These are phyloP conservation scores for Usnea hakonensis DNA, from an alignment of 495 filamentous ascomycete species.

Conservation along the genomic window DNA sequence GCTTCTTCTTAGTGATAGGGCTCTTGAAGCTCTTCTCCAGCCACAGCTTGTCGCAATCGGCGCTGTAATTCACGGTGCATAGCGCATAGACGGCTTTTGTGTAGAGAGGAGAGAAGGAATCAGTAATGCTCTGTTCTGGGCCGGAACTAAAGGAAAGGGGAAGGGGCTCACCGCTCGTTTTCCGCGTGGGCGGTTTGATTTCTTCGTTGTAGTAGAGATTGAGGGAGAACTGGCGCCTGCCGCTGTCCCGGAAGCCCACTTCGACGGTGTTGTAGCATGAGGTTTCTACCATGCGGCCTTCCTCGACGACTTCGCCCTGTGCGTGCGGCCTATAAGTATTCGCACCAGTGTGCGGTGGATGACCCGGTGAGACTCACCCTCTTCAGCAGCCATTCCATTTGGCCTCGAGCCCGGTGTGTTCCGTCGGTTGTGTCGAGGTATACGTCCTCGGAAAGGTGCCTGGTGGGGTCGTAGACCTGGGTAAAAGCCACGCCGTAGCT, in stretches of 20 bases:
- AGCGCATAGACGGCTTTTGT: slow-evolving; percentile 7
- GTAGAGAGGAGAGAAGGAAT: neutral
- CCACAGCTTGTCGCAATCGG: neutral
- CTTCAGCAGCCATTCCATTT: slow-evolving; percentile 16
- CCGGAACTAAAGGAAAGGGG: neutral
- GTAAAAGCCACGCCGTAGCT: slow-evolving; percentile 16
- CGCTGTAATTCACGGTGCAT: slow-evolving; percentile 6
- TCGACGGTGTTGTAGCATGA: neutral
- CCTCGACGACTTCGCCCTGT: slow-evolving; percentile 16
- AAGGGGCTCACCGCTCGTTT: slow-evolving; percentile 2
- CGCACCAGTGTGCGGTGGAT: neutral
- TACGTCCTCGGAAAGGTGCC: slow-evolving; percentile 6
- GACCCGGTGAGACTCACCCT: slow-evolving; percentile 5
- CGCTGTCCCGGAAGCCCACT: slow-evolving; percentile 1
- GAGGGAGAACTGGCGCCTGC: neutral
- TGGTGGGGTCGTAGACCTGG: slow-evolving; percentile 7
- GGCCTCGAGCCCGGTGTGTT: neutral
- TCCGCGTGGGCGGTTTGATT: slow-evolving; percentile 10
- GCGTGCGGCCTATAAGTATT: neutral
- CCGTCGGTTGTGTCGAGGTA: neutral
- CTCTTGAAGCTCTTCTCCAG: slow-evolving; percentile 2
- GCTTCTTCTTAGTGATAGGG: neutral
- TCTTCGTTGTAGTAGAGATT: slow-evolving; percentile 9
- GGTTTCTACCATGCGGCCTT: slow-evolving; percentile 8
- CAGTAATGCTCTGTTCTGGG: neutral